Base-by-base conservation (phyloP, 257 asterid genomes). In the Jacaranda mimosifolia region DNA sequence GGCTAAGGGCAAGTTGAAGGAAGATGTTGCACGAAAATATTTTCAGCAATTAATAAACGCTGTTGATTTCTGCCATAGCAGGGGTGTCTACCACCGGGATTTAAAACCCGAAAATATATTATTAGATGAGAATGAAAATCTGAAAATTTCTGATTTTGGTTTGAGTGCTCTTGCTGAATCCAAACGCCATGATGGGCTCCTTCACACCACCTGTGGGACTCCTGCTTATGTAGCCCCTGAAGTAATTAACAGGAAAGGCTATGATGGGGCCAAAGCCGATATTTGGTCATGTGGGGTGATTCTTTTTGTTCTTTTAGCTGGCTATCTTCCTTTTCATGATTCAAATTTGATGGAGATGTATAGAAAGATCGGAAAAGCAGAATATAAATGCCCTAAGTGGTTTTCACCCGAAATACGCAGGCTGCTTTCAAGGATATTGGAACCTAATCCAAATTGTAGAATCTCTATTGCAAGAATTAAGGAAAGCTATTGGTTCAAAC, bases 211-310 rank as follows among this genome's bases (percentile, higher is more conserved):
- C 0, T 91, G 98, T 81, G 98, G 98, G 48, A 90, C 97, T 11
- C 97, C 98, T 17, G 92, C 96, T 0, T 93, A 93, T 70, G 97
- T 91, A 63, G 96, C 98, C 17, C 98, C 98, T 0, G 98, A 93
- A 78, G 96, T 91, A 51, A 86, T 93, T 5, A 83, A 78, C 52
- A 73, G 92, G 79, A 91, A 86, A 75, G 98, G 97, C 19, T 93
- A 93, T 53, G 95, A 93, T 55, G 98, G 97, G n/a, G 82, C 82
- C 9, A 88, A 82, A 70, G 93, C 93, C 1, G 98, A 93, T 82
- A 83, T 87, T 9, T 94, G 98, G 98, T 94, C 97, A 0, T 91
- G 97, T 76, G 98, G 98, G 77, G 97, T 94, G 56, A 79, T 94
- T 75, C 83, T 92, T 6, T 94, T 70, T 70, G 97, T 94, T 49